Base-by-base conservation (phyloP, 2,329 filamentous ascomycete genomes). In the Ophiosphaerella narmari region DNA sequence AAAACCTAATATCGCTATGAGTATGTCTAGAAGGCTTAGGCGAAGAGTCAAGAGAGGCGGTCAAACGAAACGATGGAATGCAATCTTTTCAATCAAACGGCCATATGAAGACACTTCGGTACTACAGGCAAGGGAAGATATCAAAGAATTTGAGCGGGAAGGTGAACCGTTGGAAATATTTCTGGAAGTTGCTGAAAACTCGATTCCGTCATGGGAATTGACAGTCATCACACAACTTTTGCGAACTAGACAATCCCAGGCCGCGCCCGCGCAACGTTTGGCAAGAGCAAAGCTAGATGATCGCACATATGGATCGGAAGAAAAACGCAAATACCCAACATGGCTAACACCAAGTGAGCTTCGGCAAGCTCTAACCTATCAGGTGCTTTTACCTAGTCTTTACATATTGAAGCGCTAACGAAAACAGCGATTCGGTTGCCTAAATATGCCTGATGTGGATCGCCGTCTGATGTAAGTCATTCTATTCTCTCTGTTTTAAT, bases 201-300 rank as follows among this genome's bases (percentile, higher is more conserved):
- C 36, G 1, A 35, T 33, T 23, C 36, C 37, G 4, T 46, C 29
- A 7, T 46, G 43, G 43, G 26, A 39, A 32, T 12, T 24, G 31
- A 26, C 12, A 18, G 34, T 29, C 31, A 13, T 46, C 36, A 16
- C 16, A 11, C 16, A 33, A 34, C 34, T 46, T 14, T 38, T 36
- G n/a, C 13, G n/a, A 8, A 14, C 13, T 13, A 12, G 18, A 7
- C 18, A 8, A 14, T 11, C 29, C n/a, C 14, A 16, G 23, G 11
- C 7, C 31, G 6, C 13, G 11, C 6, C 34, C 3, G 31, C 13
- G 29, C 23, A 14, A 29, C 18, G 9, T 18, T 16, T 36, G 23
- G 37, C 39, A 33, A 39, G 44, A 40, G 49, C 49, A n/a, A 48
- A 44, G 49, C 14, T 52, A 11, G 40, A 48, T 24, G 49, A 52